A percentile compares a stretch with the other conserved stretches of the same genome.
Evolutionary conservation across 768 basidiomycete genomes (phyloP).

Genomic region (Phanerodontia chrysosporium): DNA sequence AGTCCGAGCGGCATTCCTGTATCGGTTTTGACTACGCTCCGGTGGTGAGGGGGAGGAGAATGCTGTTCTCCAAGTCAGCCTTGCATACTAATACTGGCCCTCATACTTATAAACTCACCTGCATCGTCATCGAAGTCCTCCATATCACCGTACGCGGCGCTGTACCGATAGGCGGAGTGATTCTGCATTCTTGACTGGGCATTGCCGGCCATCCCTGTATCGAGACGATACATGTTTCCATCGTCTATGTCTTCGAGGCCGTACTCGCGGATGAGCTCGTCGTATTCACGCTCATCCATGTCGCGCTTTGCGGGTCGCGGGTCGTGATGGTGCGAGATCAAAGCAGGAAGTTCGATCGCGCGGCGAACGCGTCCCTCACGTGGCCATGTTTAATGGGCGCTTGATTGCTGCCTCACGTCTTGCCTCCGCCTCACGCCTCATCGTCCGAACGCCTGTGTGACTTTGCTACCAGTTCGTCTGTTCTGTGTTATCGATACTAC

Average conservation of each 20-base stretch:
- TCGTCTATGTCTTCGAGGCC: slow-evolving; percentile 16
- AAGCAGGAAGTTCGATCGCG: background rate
- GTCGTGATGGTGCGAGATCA: background rate
- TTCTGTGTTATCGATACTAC: background rate
- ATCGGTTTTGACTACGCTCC: slow-evolving; percentile 17
- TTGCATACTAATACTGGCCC: slow-evolving; percentile 4
- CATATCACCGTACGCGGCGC: slow-evolving; percentile 10
- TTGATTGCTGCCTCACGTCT: background rate
- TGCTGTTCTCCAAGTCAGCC: slow-evolving; percentile 23
- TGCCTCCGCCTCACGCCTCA: background rate
- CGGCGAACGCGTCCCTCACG: slow-evolving; percentile 12
- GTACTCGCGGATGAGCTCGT: slow-evolving; percentile 15
- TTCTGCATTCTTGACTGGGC: background rate
- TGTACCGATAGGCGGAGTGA: background rate
- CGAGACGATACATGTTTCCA: background rate
- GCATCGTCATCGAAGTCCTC: slow-evolving; percentile 17
- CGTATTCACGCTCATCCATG: slow-evolving; percentile 12
- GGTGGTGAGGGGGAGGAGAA: slow-evolving; percentile 34
- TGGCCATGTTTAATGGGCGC: slow-evolving; percentile 7
- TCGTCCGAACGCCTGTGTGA: background rate
- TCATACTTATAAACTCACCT: slow-evolving; percentile 23
- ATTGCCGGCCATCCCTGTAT: background rate
- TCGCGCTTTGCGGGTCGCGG: background rate
- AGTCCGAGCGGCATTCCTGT: slow-evolving; percentile 5
- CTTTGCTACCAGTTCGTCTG: background rate